Base-by-base conservation (phyloP, 2,329 filamentous ascomycete genomes). In the Trichoderma sp. region DNA sequence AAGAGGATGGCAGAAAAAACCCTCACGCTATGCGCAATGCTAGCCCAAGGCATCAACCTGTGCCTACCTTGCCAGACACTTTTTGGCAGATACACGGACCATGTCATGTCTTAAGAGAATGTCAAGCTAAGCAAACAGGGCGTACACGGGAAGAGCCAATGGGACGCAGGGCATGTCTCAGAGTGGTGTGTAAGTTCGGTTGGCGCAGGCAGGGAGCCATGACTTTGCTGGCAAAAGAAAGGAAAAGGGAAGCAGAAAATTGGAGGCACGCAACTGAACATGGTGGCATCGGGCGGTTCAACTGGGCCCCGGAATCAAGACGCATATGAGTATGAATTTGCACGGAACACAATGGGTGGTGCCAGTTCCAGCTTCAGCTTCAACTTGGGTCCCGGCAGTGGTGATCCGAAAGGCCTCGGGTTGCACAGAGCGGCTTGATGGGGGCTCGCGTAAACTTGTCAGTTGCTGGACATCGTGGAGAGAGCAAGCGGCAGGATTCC, bases 401-500 rank as follows among this genome's bases (percentile, higher is more conserved):
- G 65, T 5, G 27, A 50, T 53, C 56, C 53, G 27, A 71, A 50
- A n/a, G 35, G 38, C 11, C 3, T 38, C 62, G 12, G 21, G 41
- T 29, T 27, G n/a, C 53, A 62, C 53, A 29, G 27, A 16, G 24
- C n/a, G 53, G n/a, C n/a, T 35, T 45, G 21, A 62, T 31, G 21
- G 35, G 67, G 35, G 67, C 35, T 45, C 67, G 67, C 67, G 67
- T 62, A 71, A 33, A 71, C 53, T 33, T 71, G 53, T 71, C 35
- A 60, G 24, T 29, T 45, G n/a, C 45, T n/a, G 18, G 66, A 24
- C 66, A 38, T 68, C 21, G n/a, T 56, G n/a, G 50, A 56, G 21
- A 56, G 21, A 56, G 50, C 50, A 56, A 56, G 50, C 50, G n/a
- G 50, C 50, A 21, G 50, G 50, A 56, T 56, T 56, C 50, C 50